A percentile compares a stretch with the other conserved stretches of the same genome.
These are phyloP conservation scores for Pythium chondricola DNA, from an alignment of 352 stramenopile species.

Conservation along the genomic window DNA sequence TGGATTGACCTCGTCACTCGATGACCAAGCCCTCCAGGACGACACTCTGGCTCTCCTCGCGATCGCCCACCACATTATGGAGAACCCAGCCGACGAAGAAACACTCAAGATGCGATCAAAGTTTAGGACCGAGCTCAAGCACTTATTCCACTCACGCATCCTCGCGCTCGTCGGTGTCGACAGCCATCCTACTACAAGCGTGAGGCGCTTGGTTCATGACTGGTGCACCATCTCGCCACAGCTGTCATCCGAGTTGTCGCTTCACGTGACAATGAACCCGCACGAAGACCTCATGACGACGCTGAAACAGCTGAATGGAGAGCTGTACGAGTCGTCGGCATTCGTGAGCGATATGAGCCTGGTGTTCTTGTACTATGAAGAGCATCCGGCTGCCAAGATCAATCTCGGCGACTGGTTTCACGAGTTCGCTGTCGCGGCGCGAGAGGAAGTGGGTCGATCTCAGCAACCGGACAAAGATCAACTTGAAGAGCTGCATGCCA, in stretches of 20 bases:
- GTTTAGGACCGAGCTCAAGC: slow-evolving; percentile 43
- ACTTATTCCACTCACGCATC: slow-evolving; percentile 39
- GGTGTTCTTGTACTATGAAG: slow-evolving; percentile 65
- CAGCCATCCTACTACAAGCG: background rate
- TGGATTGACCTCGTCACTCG: background rate
- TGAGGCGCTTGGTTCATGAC: background rate
- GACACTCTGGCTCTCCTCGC: slow-evolving; percentile 29
- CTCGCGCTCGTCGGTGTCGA: slow-evolving; percentile 25
- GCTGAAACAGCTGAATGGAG: slow-evolving; percentile 31
- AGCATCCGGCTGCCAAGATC: slow-evolving; percentile 51
- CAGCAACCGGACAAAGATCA: background rate
- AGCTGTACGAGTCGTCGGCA: slow-evolving; percentile 1
- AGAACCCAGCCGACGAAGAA: slow-evolving; percentile 10
- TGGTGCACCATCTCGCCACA: background rate
- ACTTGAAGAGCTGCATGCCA: slow-evolving; percentile 40
- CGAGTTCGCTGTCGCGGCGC: slow-evolving; percentile 37
- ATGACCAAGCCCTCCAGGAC: background rate
- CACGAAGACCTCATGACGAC: slow-evolving; percentile 47
- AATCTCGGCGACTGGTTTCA: slow-evolving; percentile 66
- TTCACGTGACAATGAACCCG: slow-evolving; percentile 30
- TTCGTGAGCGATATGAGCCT: slow-evolving; percentile 52
- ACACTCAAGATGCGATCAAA: slow-evolving; percentile 33
- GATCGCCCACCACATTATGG: slow-evolving; percentile 38
- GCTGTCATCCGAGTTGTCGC: background rate
- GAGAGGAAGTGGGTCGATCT: slow-evolving; percentile 17